These are phyloP conservation scores for Malus hybrid DNA, from an alignment of 331 rosid genomes.

Conservation along the genomic window DNA sequence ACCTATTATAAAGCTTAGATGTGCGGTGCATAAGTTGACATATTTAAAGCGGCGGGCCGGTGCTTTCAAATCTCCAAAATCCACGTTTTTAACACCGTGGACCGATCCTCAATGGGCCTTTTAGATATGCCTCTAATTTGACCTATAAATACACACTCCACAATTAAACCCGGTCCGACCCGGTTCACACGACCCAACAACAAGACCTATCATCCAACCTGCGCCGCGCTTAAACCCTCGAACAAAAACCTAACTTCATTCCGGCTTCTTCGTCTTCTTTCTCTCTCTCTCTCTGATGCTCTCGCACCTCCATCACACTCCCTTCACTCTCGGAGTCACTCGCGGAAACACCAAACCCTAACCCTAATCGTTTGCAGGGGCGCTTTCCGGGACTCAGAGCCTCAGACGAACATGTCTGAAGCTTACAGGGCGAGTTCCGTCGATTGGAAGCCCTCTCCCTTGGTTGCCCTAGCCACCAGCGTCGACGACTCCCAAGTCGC, in stretches of 20 bases:
- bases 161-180: not conserved
- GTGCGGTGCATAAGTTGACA: not conserved
- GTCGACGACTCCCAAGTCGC: conserved; percentile 71
- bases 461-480: conserved; percentile 71
- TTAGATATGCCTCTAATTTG: not conserved
- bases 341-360: not conserved
- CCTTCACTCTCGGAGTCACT: not conserved
- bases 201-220: not conserved
- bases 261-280: no score
- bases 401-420: conserved; percentile 11
- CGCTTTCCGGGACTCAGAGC: not conserved
- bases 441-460: conserved; percentile 75
- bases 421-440: conserved; percentile 37
- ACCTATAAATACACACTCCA: not conserved
- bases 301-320: not conserved
- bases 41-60: not conserved
- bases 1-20: no score
- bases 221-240: conserved; percentile 54
- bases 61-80: not conserved
- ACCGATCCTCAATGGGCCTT: not conserved
- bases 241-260: conserved; percentile 23
- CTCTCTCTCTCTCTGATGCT: conserved; percentile 7
- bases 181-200: not conserved
- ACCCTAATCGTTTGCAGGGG: not conserved
- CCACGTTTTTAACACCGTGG: not conserved